A percentile compares a stretch with the other conserved stretches of the same genome.
phyloP scores from a whole-genome alignment of 495 filamentous ascomycete genomes.

The Daldinia vernicosa region DNA sequence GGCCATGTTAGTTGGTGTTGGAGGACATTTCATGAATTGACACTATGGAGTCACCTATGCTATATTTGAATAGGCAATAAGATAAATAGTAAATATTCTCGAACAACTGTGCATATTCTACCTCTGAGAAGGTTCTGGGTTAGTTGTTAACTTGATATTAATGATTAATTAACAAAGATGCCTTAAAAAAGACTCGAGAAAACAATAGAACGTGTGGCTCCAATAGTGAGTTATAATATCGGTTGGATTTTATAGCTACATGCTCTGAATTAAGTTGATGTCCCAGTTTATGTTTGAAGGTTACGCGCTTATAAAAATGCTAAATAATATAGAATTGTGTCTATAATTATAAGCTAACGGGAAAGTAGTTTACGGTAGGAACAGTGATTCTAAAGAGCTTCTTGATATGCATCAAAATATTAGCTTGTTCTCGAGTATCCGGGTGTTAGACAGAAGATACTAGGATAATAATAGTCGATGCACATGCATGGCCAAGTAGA shows the following conservation, averaged over 20 bases:
- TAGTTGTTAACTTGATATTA: conserved; percentile 5
- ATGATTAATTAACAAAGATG: conserved; percentile 14
- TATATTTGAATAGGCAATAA: conserved; percentile 24
- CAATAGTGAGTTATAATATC: not conserved
- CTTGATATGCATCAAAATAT: not conserved
- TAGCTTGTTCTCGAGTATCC: not conserved
- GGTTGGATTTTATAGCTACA: not conserved
- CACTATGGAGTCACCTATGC: conserved; percentile 11
- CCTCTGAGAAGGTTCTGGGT: conserved; percentile 23
- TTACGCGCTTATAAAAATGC: not conserved
- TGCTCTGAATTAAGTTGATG: not conserved
- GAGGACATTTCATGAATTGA: not conserved
- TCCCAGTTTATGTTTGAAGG: not conserved
- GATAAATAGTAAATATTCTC: conserved; percentile 14
- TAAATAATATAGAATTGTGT: not conserved
- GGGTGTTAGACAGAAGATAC: not conserved
- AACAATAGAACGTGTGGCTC: not conserved
- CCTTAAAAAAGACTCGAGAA: conserved; percentile 1
- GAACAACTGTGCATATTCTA: conserved; percentile 40
- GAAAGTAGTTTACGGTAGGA: not conserved
- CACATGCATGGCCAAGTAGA: not conserved
- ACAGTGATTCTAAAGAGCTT: not conserved
- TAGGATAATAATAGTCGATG: not conserved
- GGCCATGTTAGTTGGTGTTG: conserved; percentile 31
- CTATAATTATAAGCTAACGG: not conserved